These are phyloP conservation scores for Verticillium klebahnii DNA, from an alignment of 2,329 filamentous ascomycete genomes.

Conservation along the genomic window DNA sequence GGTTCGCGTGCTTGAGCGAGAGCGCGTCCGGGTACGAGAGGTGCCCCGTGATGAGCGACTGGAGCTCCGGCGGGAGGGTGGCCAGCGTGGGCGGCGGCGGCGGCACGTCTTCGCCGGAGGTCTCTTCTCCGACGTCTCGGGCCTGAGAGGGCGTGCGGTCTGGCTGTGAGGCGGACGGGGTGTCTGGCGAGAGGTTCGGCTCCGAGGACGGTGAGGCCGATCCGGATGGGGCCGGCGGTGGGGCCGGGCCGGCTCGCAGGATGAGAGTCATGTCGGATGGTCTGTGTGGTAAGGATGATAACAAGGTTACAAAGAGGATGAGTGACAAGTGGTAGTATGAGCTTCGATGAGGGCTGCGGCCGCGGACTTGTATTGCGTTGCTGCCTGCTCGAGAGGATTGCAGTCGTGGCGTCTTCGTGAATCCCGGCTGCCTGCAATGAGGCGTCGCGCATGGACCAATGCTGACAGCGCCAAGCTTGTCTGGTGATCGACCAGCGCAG, in stretches of 20 bases:
- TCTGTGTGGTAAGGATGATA: background rate
- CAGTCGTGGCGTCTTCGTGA: background rate
- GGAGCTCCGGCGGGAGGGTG: conserved; percentile 61
- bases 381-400: background rate
- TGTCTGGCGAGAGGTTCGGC: background rate
- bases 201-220: background rate
- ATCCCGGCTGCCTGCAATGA: background rate
- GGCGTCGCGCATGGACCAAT: background rate
- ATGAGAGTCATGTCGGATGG: background rate
- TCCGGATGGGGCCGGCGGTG: background rate
- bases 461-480: background rate
- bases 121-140: background rate
- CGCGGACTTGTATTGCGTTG: background rate
- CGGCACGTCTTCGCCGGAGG: background rate
- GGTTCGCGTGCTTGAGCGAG: conserved; percentile 62
- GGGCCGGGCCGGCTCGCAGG: background rate
- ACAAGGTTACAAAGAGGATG: background rate
- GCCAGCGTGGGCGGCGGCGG: conserved; percentile 27
- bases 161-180: background rate
- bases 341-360: background rate
- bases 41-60: conserved; percentile 53
- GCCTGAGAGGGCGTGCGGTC: background rate
- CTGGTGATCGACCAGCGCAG: too few species aligned
- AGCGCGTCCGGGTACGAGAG: conserved; percentile 68
- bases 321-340: background rate